These are phyloP conservation scores for Xylariaceae sp. DNA, from an alignment of 2,329 filamentous ascomycete genomes.

Conservation along the genomic window DNA sequence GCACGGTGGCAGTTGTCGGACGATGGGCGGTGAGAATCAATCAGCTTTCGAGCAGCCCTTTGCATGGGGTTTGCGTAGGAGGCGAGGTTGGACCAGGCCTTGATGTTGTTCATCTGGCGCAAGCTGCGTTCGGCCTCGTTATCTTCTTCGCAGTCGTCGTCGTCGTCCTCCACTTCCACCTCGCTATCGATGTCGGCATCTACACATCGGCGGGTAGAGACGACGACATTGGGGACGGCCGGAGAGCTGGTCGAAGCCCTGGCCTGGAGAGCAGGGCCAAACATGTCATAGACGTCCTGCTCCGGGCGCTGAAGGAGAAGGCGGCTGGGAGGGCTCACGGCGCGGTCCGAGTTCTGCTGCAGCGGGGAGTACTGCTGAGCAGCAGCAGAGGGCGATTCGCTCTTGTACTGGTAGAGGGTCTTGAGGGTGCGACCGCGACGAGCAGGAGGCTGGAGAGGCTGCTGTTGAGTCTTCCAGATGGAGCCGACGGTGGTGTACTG, in stretches of 20 bases:
- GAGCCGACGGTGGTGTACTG: constrained; percentile 52
- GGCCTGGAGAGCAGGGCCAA: background rate
- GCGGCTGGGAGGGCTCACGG: constrained; percentile 31
- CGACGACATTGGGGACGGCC: background rate
- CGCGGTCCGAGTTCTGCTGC: constrained; percentile 47
- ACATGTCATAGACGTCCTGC: constrained; percentile 4
- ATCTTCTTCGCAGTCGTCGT: constrained; percentile 14
- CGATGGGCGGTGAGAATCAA: constrained; percentile 25
- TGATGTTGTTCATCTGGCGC: constrained; percentile 36
- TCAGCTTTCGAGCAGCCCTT: constrained; percentile 40
- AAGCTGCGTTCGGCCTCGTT: constrained; percentile 25
- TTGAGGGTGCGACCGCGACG: constrained; percentile 42
- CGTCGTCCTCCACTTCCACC: constrained; percentile 1
- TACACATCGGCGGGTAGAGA: background rate
- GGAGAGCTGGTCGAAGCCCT: background rate
- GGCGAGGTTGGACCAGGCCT: constrained; percentile 45
- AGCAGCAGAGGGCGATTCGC: constrained; percentile 13
- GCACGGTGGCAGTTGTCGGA: constrained; percentile 9
- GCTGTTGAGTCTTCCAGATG: constrained; percentile 41
- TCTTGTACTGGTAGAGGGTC: constrained; percentile 28
- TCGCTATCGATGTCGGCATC: constrained; percentile 6
- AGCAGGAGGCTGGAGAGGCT: constrained; percentile 42
- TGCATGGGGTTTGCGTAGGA: constrained; percentile 50
- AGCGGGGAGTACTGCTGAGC: constrained; percentile 42
- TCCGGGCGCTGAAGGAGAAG: constrained; percentile 1